A percentile compares a stretch with the other conserved stretches of the same genome.
These are phyloP conservation scores for Casuarina equisetifolia DNA, from an alignment of 306 rosid species.

Conservation along the genomic window DNA sequence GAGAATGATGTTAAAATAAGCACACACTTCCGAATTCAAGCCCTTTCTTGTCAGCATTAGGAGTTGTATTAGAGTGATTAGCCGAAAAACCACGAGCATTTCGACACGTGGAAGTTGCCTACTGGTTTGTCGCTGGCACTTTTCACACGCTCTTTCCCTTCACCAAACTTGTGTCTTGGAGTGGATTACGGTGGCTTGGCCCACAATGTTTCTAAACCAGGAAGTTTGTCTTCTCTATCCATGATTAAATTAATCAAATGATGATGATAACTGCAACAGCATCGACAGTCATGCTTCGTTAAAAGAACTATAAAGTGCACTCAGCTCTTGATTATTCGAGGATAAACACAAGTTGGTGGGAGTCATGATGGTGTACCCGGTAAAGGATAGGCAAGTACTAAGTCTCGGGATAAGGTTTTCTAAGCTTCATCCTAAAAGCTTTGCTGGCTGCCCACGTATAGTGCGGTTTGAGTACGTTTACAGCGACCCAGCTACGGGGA, in stretches of 20 bases:
- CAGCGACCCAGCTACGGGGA: no score
- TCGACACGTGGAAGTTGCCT: slow-evolving; percentile 16
- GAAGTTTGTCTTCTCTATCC: slow-evolving; percentile 2
- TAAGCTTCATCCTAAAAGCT: slow-evolving; percentile 18
- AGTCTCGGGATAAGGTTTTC: slow-evolving; percentile 30
- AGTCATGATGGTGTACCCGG: slow-evolving; percentile 30
- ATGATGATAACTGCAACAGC: slow-evolving; percentile 20
- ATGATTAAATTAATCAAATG: slow-evolving; percentile 14
- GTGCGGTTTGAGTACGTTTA: not conserved
- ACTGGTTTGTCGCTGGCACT: slow-evolving; percentile 18
- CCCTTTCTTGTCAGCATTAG: no score
- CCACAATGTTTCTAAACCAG: slow-evolving; percentile 2
- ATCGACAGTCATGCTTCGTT: slow-evolving; percentile 6
- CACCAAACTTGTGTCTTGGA: slow-evolving; percentile 3
- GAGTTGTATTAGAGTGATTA: no score
- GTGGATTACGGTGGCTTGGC: not conserved
- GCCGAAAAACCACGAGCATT: not conserved
- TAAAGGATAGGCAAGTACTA: slow-evolving; percentile 1
- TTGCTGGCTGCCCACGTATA: slow-evolving; percentile 26
- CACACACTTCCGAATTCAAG: no score
- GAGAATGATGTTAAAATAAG: not conserved
- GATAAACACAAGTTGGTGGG: slow-evolving; percentile 29
- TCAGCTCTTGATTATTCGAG: slow-evolving; percentile 3
- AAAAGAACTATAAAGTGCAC: slow-evolving; percentile 15
- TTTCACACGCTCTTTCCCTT: slow-evolving; percentile 25